These are phyloP conservation scores for Quillaja saponaria DNA, from an alignment of 306 rosid genomes.

Conservation along the genomic window DNA sequence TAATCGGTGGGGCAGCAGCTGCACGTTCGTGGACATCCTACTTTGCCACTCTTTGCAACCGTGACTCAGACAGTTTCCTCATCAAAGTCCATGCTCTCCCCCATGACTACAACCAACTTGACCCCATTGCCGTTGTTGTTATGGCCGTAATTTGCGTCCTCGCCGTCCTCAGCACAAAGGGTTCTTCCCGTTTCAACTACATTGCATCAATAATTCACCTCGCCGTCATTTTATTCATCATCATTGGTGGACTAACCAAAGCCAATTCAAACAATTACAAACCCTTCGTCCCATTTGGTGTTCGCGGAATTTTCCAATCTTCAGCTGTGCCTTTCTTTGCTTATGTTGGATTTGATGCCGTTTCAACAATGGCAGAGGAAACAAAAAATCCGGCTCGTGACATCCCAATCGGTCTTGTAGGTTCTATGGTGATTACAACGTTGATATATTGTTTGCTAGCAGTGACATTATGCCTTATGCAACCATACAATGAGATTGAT, in stretches of 20 bases:
- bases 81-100: conserved; percentile 36
- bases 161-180: conserved; percentile 63
- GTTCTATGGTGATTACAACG: conserved; percentile 53
- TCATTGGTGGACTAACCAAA: conserved; percentile 62
- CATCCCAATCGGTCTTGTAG: conserved; percentile 72
- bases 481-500: conserved; percentile 36
- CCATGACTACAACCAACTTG: conserved; percentile 37
- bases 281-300: conserved; percentile 35
- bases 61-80: conserved; percentile 50
- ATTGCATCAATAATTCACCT: conserved; percentile 61
- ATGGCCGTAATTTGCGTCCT: conserved; percentile 26
- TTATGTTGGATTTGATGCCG: conserved; percentile 68
- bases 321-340: conserved; percentile 71
- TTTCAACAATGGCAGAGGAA: conserved; percentile 77
- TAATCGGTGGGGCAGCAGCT: conserved; percentile 63
- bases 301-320: conserved; percentile 55
- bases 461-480: conserved; percentile 62
- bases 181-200: conserved; percentile 67
- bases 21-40: conserved; percentile 92
- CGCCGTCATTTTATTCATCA: conserved; percentile 52
- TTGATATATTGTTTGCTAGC: conserved; percentile 49
- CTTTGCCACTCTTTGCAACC: conserved; percentile 78
- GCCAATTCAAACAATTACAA: conserved; percentile 46
- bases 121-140: conserved; percentile 56
- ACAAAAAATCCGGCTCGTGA: conserved; percentile 65